Evolutionary conservation across 73 alveolate species (phyloP), one percentile per base, ranked within the genome.

Genomic region (Uronychia binucleata): DNA sequence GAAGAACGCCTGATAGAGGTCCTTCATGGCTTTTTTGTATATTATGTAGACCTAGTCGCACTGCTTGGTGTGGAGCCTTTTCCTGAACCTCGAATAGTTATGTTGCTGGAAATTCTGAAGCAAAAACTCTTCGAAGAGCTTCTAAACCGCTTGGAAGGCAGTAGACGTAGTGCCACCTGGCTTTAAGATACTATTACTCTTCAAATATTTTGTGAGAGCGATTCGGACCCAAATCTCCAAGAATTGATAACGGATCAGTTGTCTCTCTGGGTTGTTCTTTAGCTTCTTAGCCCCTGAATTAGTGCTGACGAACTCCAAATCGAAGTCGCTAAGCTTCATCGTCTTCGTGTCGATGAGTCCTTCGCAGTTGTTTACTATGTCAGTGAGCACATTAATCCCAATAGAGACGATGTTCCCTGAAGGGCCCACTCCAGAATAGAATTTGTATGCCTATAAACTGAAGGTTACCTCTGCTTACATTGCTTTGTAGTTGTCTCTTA

Each of bases 21-120:
- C 76, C 30, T 92, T 88, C 13, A 92, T 27, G 35, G 78, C 83
- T 0, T 87, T 90, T 78, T 57, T 28, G 58, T 92, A 79, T 26
- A 87, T 57, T 46, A 77, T 76, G 1, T 81, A 77, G 8, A 86
- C 33, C 26, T 78, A 83, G 80, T 80, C 95, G 33, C 93, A 82
- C 34, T 91, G 79, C 30, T 83, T 90, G 29, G 81, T 76, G 87
- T 89, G 90, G 30, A 82, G 79, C 57, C 92, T 31, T 11, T 29
- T 31, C 30, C 59, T 34, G 33, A 94, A 81, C 95, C 96, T 89
- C 58, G 80, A 60, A 83, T 92, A 88, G 60, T 87, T 82, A 82
- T 35, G 67, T 26, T 82, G 58, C 32, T 27, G 27, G 8, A 82
- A n/a, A 31, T 59, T 60, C 11, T 81, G 88, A 1, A 82, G 57